Evolutionary conservation across 2,329 filamentous ascomycete genomes (phyloP).

Genomic region (Cryphonectria parasitica): DNA sequence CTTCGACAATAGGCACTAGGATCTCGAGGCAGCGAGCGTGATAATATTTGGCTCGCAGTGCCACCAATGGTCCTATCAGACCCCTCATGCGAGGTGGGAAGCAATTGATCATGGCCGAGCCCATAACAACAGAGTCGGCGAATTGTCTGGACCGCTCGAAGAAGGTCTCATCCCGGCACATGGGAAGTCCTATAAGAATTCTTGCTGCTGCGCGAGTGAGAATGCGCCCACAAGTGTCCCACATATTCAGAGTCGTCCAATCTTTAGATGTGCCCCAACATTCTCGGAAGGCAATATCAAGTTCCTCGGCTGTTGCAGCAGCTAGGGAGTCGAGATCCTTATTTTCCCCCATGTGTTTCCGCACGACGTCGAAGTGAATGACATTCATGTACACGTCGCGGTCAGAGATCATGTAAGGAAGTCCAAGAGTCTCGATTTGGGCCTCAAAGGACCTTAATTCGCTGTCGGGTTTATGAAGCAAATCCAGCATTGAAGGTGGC

Average conservation of each 20-base stretch:
- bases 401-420: neutral
- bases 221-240: neutral
- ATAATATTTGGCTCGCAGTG: neutral
- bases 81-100: too few relatives aligned
- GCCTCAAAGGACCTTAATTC: slow-evolving; percentile 13
- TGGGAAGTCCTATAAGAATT: neutral
- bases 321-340: neutral
- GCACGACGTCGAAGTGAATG: neutral
- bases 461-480: too few relatives aligned
- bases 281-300: neutral
- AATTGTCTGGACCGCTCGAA: too few relatives aligned
- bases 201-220: neutral
- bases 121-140: neutral
- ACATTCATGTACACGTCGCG: neutral
- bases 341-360: neutral
- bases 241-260: neutral
- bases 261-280: neutral
- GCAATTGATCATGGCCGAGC: slow-evolving; percentile 3
- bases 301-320: neutral
- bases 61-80: slow-evolving; percentile 7
- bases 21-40: neutral
- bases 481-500: too few relatives aligned
- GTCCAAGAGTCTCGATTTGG: neutral
- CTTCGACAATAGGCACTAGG: slow-evolving; percentile 1
- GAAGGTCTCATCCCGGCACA: neutral